Evolutionary conservation across 768 basidiomycete genomes (phyloP).

Genomic region (Boletus rubescentipes): DNA sequence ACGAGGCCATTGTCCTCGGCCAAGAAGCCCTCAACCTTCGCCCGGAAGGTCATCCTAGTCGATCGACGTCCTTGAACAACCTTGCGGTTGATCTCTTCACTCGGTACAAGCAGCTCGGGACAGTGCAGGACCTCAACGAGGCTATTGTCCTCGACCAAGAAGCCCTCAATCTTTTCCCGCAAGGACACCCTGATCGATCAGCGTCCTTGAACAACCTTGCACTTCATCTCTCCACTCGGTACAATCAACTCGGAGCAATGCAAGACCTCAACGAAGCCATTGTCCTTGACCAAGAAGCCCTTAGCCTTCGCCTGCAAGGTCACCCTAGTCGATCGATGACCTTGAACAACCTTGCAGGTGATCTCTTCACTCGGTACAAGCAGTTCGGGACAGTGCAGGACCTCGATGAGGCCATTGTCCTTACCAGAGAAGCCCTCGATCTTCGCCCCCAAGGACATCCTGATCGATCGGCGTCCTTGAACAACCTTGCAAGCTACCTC

Average conservation of each 20-base stretch:
- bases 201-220: neutral
- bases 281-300: no score
- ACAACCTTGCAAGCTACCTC: neutral
- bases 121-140: no score
- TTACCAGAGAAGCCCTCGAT: neutral
- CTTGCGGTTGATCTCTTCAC: no score
- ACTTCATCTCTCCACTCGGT: neutral
- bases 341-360: neutral
- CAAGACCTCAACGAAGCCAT: no score
- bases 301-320: no score
- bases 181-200: no score
- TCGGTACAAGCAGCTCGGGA: no score
- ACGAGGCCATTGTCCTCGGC: neutral
- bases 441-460: neutral
- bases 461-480: neutral
- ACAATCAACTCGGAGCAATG: no score
- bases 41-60: neutral
- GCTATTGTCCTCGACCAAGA: no score
- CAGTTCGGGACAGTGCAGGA: no score
- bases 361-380: neutral
- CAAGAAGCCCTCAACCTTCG: neutral
- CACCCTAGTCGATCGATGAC: neutral
- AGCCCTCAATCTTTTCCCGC: no score
- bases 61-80: no score
- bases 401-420: neutral